phyloP scores from a whole-genome alignment of 176 grass and related monocot species.

The Oryza rufipogon region DNA sequence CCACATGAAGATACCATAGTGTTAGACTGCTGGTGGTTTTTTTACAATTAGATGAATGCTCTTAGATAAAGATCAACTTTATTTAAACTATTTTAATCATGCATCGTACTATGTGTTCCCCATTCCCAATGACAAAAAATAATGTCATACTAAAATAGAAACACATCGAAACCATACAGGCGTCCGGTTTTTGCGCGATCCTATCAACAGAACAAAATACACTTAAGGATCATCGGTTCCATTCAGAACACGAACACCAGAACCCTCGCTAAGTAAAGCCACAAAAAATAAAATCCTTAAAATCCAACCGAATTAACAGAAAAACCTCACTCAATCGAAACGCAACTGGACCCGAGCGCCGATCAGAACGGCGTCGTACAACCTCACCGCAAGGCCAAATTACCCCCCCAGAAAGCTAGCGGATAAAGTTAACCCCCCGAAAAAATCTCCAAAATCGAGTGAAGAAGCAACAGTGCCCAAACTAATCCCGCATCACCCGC shows the following conservation, averaged over 20 bases:
- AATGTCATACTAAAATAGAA: neutral
- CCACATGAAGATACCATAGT: conserved; percentile 26
- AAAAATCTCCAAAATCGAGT: neutral
- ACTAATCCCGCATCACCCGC: neutral
- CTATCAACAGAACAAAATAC: neutral
- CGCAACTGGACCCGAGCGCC: neutral
- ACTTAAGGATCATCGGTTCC: conserved; percentile 5
- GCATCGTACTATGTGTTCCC: neutral
- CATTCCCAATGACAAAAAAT: neutral
- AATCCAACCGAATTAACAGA: neutral
- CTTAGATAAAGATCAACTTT: neutral
- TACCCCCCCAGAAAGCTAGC: neutral
- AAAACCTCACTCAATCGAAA: neutral
- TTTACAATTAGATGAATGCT: neutral
- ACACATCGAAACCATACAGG: neutral
- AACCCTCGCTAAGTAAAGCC: neutral
- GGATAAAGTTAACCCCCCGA: neutral
- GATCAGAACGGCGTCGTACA: neutral
- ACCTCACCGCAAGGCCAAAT: neutral
- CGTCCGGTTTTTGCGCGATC: neutral
- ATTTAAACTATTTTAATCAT: neutral
- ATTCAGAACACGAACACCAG: conserved; percentile 5
- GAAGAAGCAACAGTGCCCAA: conserved; percentile 14
- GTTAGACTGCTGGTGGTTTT: neutral
- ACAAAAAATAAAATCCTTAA: neutral